Percentiles rank a stretch among this genome's conserved stretches.
These are phyloP conservation scores for Talaromyces stipitatus DNA, from an alignment of 495 filamentous ascomycete genomes.

Conservation along the genomic window DNA sequence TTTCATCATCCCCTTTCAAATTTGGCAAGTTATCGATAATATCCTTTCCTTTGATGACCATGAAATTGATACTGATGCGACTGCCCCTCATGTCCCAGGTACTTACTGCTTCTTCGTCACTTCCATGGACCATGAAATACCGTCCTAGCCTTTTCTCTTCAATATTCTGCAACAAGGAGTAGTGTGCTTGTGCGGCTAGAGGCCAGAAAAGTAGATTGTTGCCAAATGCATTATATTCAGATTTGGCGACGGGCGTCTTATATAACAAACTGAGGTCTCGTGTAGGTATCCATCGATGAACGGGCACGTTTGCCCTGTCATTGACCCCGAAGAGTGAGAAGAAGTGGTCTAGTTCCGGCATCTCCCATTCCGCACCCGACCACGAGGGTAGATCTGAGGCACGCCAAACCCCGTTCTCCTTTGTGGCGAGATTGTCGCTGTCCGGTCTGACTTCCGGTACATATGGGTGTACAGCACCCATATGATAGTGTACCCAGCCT, in stretches of 20 bases:
- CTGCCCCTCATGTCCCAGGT: conserved; percentile 35
- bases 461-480: conserved; percentile 37
- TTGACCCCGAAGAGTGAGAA: conserved; percentile 8
- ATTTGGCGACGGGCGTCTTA: conserved; percentile 27
- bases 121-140: conserved; percentile 18
- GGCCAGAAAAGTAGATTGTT: conserved; percentile 33
- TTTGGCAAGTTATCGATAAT: conserved; percentile 18
- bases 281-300: conserved; percentile 38
- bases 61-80: conserved; percentile 40
- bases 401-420: conserved; percentile 18
- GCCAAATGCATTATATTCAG: conserved; percentile 16
- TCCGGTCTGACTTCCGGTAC: conserved; percentile 23
- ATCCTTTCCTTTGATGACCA: conserved; percentile 38
- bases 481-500: conserved; percentile 36
- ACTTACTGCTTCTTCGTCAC: conserved; percentile 15
- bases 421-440: conserved; percentile 8
- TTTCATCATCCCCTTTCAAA: conserved; percentile 16
- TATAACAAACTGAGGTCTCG: conserved; percentile 23
- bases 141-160: conserved; percentile 29
- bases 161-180: conserved; percentile 38
- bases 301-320: conserved; percentile 18
- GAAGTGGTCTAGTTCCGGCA: conserved; percentile 8
- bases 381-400: conserved; percentile 18
- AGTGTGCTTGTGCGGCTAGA: conserved; percentile 41
- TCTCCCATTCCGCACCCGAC: conserved; percentile 10